These are phyloP conservation scores for Medicago arabica DNA, from an alignment of 306 rosid genomes.

Conservation along the genomic window DNA sequence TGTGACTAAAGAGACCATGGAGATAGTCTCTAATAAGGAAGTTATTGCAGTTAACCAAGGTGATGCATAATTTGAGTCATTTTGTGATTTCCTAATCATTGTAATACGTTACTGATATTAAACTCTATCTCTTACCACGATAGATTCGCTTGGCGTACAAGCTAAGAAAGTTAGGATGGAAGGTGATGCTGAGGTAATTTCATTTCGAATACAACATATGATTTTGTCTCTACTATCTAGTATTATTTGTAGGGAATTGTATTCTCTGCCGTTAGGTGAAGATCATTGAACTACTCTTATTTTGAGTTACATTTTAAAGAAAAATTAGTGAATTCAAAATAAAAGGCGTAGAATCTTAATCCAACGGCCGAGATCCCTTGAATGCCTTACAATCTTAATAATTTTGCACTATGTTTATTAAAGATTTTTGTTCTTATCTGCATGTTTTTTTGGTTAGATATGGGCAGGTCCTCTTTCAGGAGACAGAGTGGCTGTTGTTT, in stretches of 20 bases:
- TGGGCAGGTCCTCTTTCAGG: slow-evolving; percentile 97
- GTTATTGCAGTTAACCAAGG: slow-evolving; percentile 92
- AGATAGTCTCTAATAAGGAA: slow-evolving; percentile 71
- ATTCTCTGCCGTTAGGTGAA: background rate
- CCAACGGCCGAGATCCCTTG: background rate
- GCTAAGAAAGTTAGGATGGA: slow-evolving; percentile 89
- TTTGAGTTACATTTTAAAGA: background rate
- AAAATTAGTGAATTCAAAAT: background rate
- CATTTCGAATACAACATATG: background rate
- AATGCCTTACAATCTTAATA: background rate
- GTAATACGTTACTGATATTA: background rate
- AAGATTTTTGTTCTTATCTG: too few relatives aligned
- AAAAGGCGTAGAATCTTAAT: too few relatives aligned
- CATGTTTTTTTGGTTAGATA: slow-evolving; percentile 49
- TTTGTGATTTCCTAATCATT: background rate
- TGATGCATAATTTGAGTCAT: slow-evolving; percentile 30
- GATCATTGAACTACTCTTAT: background rate
- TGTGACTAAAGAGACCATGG: slow-evolving; percentile 71
- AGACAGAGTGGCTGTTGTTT: slow-evolving; percentile 69
- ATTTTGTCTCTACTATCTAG: background rate
- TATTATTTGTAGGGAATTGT: too few relatives aligned
- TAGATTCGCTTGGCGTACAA: slow-evolving; percentile 87
- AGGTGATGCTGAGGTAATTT: slow-evolving; percentile 79
- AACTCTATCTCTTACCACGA: background rate
- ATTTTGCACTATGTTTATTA: too few relatives aligned